phyloP scores from a whole-genome alignment of 345 rosid species.

The Citrus hindsii region DNA sequence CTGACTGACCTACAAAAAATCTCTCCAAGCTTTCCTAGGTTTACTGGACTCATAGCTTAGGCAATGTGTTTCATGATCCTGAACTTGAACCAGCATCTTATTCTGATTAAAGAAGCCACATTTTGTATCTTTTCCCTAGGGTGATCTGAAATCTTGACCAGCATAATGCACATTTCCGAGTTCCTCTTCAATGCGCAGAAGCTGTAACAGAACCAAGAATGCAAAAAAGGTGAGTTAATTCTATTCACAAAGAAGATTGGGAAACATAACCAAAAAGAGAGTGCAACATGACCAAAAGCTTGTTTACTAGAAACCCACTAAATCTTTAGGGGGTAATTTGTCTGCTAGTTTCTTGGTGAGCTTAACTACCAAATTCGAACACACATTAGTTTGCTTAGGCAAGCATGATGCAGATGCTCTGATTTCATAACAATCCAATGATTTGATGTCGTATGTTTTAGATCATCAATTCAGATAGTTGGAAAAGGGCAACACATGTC shows the following conservation, averaged over 20 bases:
- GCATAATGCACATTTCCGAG: slow-evolving; percentile 85
- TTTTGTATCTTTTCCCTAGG: slow-evolving; percentile 29
- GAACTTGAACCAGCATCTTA: background rate
- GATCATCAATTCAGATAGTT: background rate
- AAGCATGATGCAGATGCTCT: slow-evolving; percentile 1
- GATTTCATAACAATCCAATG: background rate
- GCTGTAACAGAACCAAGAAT: slow-evolving; percentile 48
- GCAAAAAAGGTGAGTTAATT: background rate
- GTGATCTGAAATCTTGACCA: slow-evolving; percentile 85
- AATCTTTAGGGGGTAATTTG: background rate
- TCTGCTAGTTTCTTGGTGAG: background rate
- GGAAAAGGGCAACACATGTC: background rate
- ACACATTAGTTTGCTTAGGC: background rate
- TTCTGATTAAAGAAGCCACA: background rate
- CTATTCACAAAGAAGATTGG: background rate
- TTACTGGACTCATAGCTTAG: background rate
- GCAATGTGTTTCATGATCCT: background rate
- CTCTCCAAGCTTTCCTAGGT: background rate
- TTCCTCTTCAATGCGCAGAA: slow-evolving; percentile 95
- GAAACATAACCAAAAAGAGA: background rate
- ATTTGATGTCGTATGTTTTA: background rate
- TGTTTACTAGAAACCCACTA: background rate
- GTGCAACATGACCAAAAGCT: background rate
- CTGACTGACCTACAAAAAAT: slow-evolving; percentile 1
- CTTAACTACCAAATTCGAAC: background rate